These are phyloP conservation scores for Yamadazyma akitaensis DNA, from an alignment of 805 yeast species.

Conservation along the genomic window DNA sequence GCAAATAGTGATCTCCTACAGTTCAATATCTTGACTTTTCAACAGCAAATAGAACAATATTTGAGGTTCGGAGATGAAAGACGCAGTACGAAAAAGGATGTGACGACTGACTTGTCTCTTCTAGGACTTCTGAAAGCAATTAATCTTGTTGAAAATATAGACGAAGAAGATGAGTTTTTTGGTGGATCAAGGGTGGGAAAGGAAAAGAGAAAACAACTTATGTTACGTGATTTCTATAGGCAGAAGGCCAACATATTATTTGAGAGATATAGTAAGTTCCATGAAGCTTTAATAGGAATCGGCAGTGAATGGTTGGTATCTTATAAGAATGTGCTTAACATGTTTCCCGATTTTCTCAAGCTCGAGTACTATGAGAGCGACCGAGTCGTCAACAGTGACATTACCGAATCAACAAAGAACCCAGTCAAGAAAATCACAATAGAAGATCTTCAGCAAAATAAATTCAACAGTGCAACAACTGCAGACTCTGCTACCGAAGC, in stretches of 20 bases:
- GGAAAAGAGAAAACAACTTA: slow-evolving; percentile 29
- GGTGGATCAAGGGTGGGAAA: slow-evolving; percentile 14
- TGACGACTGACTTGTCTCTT: slow-evolving; percentile 25
- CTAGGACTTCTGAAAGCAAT: slow-evolving; percentile 35
- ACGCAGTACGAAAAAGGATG: slow-evolving; percentile 18
- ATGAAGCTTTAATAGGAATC: slow-evolving; percentile 38
- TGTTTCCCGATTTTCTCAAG: slow-evolving; percentile 40
- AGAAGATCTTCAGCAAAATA: slow-evolving; percentile 10
- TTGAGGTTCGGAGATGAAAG: slow-evolving; percentile 20
- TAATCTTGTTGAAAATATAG: slow-evolving; percentile 25
- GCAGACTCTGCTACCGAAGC: slow-evolving; percentile 14
- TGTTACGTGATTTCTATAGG: slow-evolving; percentile 33
- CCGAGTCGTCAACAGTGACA: slow-evolving; percentile 6
- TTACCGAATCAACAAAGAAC: slow-evolving; percentile 3
- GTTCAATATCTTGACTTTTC: slow-evolving; percentile 25
- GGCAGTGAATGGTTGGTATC: slow-evolving; percentile 41
- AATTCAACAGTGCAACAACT: slow-evolving; percentile 4
- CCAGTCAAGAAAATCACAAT: slow-evolving; percentile 12
- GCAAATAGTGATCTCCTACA: slow-evolving; percentile 30
- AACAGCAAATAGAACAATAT: slow-evolving; percentile 37
- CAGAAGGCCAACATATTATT: slow-evolving; percentile 31
- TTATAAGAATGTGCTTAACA: slow-evolving; percentile 28
- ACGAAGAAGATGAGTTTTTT: slow-evolving; percentile 24
- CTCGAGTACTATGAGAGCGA: slow-evolving; percentile 14
- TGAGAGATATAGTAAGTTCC: slow-evolving; percentile 31